Percentiles rank a stretch among this genome's conserved stretches.
These are phyloP conservation scores for Solanum hybrid DNA, from an alignment of 305 asterid species.

Conservation along the genomic window DNA sequence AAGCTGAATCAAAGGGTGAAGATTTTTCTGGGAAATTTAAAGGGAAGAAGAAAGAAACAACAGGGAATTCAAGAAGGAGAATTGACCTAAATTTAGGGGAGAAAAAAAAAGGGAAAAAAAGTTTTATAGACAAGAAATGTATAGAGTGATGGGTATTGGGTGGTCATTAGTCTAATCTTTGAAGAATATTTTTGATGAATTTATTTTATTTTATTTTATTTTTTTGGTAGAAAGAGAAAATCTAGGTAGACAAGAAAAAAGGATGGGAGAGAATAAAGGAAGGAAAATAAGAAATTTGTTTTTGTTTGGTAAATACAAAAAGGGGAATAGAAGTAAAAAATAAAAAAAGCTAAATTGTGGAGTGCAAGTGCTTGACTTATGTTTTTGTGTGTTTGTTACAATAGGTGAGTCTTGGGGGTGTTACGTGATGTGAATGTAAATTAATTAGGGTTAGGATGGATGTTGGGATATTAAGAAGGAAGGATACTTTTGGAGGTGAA, in stretches of 20 bases:
- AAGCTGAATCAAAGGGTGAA: neutral
- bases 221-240: neutral
- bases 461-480: neutral
- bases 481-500: neutral
- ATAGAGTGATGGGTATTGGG: neutral
- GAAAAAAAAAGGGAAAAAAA: neutral
- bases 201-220: neutral
- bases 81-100: neutral
- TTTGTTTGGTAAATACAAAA: neutral
- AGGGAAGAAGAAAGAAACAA: neutral
- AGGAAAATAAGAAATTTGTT: slow-evolving; percentile 16
- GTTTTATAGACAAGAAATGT: neutral
- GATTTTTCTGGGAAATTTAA: neutral
- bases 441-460: neutral
- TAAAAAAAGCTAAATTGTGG: neutral
- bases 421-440: neutral
- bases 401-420: neutral
- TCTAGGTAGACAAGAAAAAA: neutral
- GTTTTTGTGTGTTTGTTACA: neutral
- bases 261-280: slow-evolving; percentile 7
- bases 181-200: neutral
- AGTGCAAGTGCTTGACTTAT: neutral
- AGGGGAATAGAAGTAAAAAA: neutral
- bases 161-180: neutral
- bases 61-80: neutral